phyloP scores from a whole-genome alignment of 495 filamentous ascomycete genomes.

The Xanthoparmelia taractica region DNA sequence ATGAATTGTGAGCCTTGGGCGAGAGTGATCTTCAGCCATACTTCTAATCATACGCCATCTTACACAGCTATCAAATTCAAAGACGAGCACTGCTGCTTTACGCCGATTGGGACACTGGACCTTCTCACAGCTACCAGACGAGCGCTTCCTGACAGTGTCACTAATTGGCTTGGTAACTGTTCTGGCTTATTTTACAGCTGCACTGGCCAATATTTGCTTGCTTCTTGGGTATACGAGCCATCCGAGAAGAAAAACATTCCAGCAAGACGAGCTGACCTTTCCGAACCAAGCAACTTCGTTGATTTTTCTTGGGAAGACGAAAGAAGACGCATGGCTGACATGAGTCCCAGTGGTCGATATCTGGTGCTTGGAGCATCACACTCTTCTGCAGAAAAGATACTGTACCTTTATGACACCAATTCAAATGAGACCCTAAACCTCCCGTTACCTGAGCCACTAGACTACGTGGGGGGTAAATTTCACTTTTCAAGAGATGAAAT shows the following conservation, averaged over 20 bases:
- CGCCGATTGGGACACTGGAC: not conserved
- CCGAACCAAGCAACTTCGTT: not conserved
- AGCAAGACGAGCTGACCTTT: not conserved
- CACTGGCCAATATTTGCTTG: not conserved
- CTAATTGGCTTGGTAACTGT: not conserved
- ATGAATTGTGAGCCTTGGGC: constrained; percentile 2
- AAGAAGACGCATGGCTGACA: not conserved
- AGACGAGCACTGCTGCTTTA: not conserved
- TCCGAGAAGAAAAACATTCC: not conserved
- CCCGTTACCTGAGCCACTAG: not conserved
- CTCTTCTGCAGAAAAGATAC: not conserved
- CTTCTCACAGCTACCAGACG: not conserved
- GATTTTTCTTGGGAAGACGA: not conserved
- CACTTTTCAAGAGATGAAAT: constrained; percentile 1
- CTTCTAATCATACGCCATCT: not conserved
- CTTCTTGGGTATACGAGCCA: not conserved
- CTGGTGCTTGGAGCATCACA: not conserved
- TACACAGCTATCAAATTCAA: not conserved
- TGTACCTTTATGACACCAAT: not conserved
- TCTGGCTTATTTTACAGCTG: not conserved
- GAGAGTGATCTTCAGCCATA: not conserved
- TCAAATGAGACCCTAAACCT: not conserved
- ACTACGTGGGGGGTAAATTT: not conserved
- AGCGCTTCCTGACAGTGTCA: not conserved
- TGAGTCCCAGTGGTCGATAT: not conserved